Base-by-base conservation (phyloP, 2,329 filamentous ascomycete species). In the Fusarium neocosmosporiellum region DNA sequence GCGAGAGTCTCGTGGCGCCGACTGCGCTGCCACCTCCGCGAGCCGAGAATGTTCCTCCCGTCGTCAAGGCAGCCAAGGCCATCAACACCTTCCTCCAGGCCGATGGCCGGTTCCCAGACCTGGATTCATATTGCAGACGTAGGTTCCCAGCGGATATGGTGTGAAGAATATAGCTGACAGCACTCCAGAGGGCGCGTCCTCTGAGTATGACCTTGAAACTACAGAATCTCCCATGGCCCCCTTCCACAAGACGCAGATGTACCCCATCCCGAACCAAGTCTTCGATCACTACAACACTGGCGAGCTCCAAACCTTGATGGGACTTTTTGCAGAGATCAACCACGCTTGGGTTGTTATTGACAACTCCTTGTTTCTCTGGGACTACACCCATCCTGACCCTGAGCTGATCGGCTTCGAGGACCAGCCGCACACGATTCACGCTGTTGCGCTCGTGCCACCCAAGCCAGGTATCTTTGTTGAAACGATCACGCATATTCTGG, bases 281-380 rank as follows among this genome's bases (percentile, higher is more conserved):
- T 96, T 98, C 79, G 93, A 97, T 76, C 95, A 98, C 80, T 96
- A 97, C 81, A 97, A 99, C 77, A 88, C 90, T 59, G 93, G 94
- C 66, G 92, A 97, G 79, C 91, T 98, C 27, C 92, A 93, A 67
- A 98, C 95, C n/a, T 90, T 91, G 78, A 97, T 99, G 93, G 97
- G 97, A 11, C 86, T 99, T 36, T 98, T 99, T 82, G 94, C 96
- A 20, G 94, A 97, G 82, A 88, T 99, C 78, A 95, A 96, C 78
- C 95, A 98, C 82, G 96, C 96, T 33, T 99, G 95, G 93, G 93
- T 98, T 63, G 91, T 94, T 27, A 96, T 99, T 80, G 96, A 99
- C 84, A 98, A 97, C 84, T 94, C 94, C 70, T 87, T 99, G 50
- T 99, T 98, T 80, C 87, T 99, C 18, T 99, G 97, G 97, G 96